phyloP scores from a whole-genome alignment of 2,329 filamentous ascomycete genomes.

The Cordyceps pruinosa region DNA sequence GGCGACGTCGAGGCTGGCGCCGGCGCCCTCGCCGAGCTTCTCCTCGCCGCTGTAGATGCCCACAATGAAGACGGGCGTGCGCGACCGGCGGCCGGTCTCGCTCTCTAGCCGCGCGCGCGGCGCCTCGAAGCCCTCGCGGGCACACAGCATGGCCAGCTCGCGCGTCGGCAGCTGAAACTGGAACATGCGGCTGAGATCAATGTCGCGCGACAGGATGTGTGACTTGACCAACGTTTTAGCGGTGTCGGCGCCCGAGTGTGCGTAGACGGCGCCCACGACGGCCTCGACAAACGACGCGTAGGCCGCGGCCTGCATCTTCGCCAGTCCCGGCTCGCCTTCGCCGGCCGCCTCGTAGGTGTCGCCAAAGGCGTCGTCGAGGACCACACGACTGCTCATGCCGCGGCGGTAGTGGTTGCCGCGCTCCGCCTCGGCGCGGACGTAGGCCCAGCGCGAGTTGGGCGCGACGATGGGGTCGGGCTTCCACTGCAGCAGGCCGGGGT shows the following conservation, averaged over 20 bases:
- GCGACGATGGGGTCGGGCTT: slow-evolving; percentile 40
- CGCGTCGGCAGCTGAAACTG: slow-evolving; percentile 75
- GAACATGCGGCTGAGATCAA: slow-evolving; percentile 74
- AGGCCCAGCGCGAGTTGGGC: slow-evolving; percentile 43
- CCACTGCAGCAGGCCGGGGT: slow-evolving; percentile 85
- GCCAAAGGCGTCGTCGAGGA: slow-evolving; percentile 81
- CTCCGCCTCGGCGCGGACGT: slow-evolving; percentile 43
- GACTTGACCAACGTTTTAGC: slow-evolving; percentile 75
- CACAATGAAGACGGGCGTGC: slow-evolving; percentile 86
- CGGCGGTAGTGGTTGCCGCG: slow-evolving; percentile 47
- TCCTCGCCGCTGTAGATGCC: slow-evolving; percentile 89
- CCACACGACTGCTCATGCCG: slow-evolving; percentile 67
- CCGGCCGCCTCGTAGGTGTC: slow-evolving; percentile 39
- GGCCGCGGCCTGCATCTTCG: slow-evolving; percentile 69
- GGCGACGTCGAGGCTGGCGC: slow-evolving; percentile 69
- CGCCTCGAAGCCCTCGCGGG: slow-evolving; percentile 78
- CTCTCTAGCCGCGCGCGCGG: slow-evolving; percentile 82
- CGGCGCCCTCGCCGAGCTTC: slow-evolving; percentile 86
- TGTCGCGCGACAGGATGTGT: slow-evolving; percentile 74
- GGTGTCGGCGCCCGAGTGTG: slow-evolving; percentile 73
- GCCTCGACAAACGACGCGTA: slow-evolving; percentile 75
- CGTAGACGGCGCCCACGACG: slow-evolving; percentile 75
- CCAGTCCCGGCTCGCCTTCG: slow-evolving; percentile 28
- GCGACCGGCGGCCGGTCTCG: slow-evolving; percentile 80
- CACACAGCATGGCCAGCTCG: slow-evolving; percentile 77